phyloP scores from a whole-genome alignment of 2,329 filamentous ascomycete species.

The Lachnellula subtilissima region DNA sequence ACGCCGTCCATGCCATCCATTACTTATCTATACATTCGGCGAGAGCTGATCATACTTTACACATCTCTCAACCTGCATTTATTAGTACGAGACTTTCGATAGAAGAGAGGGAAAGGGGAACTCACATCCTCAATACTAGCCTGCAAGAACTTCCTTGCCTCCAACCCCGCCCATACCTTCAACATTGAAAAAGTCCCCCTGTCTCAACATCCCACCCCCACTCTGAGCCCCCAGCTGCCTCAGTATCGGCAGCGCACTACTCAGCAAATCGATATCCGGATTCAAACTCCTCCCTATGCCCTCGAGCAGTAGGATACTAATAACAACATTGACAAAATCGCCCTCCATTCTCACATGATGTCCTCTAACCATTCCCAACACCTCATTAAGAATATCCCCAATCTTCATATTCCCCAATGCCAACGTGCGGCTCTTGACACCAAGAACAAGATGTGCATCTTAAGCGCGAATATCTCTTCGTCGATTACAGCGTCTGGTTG shows the following conservation, averaged over 20 bases:
- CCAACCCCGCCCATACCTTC: constrained; percentile 84
- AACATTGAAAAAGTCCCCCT: constrained; percentile 77
- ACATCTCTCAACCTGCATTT: constrained; percentile 68
- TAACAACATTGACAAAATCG: constrained; percentile 97
- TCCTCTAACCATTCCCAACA: constrained; percentile 81
- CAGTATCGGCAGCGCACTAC: constrained; percentile 82
- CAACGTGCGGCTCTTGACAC: constrained; percentile 85
- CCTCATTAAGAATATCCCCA: constrained; percentile 87
- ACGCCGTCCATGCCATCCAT: too few species aligned
- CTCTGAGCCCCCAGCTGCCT: constrained; percentile 79
- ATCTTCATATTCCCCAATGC: constrained; percentile 94
- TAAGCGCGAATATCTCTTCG: constrained; percentile 83
- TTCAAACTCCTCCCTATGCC: constrained; percentile 87
- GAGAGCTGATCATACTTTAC: constrained; percentile 88
- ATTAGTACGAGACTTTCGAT: neutral
- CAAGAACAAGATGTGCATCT: constrained; percentile 91
- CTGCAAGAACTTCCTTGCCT: constrained; percentile 83
- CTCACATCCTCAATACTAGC: constrained; percentile 82
- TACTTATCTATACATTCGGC: constrained; percentile 64
- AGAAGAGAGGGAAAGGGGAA: constrained; percentile 19
- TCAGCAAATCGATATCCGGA: constrained; percentile 80
- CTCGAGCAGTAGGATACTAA: constrained; percentile 88
- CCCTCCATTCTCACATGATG: constrained; percentile 95
- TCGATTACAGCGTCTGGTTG: constrained; percentile 89
- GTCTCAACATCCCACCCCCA: constrained; percentile 63